These are phyloP conservation scores for Monascus purpureus DNA, from an alignment of 495 filamentous ascomycete species.

Conservation along the genomic window DNA sequence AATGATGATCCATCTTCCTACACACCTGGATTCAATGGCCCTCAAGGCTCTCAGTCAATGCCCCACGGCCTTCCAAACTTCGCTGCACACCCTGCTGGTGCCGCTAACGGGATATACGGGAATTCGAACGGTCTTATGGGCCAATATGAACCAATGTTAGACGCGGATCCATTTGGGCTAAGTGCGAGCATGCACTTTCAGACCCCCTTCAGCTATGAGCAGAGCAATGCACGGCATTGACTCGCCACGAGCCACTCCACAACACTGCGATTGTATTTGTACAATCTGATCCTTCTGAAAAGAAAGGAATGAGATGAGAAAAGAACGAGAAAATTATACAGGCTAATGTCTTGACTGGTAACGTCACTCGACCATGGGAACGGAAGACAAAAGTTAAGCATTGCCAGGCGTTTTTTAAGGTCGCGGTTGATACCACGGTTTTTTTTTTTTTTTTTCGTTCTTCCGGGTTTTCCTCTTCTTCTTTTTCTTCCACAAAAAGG, in stretches of 20 bases:
- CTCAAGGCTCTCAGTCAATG: conserved; percentile 23
- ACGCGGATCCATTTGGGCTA: conserved; percentile 82
- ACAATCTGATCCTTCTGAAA: too few species aligned
- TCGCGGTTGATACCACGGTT: conserved; percentile 16
- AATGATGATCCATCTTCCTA: conserved; percentile 56
- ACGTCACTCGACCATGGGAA: conserved; percentile 3
- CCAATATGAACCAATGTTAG: conserved; percentile 66
- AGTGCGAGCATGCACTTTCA: conserved; percentile 92
- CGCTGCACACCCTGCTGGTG: conserved; percentile 25
- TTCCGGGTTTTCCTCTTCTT: too few species aligned
- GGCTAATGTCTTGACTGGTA: conserved; percentile 1
- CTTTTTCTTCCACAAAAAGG: conserved; percentile 4
- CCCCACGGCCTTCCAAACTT: conserved; percentile 21
- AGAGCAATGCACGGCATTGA: conserved; percentile 27
- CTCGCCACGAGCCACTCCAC: neutral
- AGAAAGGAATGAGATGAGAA: too few species aligned
- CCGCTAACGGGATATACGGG: conserved; percentile 23
- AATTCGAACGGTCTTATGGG: conserved; percentile 61
- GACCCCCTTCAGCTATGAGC: conserved; percentile 72
- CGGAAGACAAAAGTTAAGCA: conserved; percentile 13
- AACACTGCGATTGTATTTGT: neutral
- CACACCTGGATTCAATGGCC: conserved; percentile 39
- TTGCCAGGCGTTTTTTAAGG: conserved; percentile 10
- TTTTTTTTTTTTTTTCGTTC: conserved; percentile 2
- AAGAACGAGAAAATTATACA: too few species aligned